Evolutionary conservation across 1,284 basidiomycete species (phyloP), one percentile per base, ranked within the genome.

Genomic region (Ceratobasidium papillatum): DNA sequence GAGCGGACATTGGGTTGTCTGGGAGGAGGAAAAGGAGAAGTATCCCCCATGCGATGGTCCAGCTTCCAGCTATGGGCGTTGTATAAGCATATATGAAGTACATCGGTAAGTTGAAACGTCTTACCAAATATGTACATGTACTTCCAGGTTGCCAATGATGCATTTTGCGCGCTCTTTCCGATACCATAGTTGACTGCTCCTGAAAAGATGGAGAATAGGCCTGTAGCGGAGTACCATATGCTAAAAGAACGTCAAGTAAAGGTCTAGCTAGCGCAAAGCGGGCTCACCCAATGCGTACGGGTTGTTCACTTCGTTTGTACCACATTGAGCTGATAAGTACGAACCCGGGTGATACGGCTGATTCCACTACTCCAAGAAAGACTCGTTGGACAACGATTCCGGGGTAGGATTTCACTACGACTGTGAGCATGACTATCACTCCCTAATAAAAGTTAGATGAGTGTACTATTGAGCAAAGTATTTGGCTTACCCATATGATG

Each of bases 171-270:
- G 0, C 84, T 80, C 43, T 77, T 79, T 17, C 81, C 84, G 1
- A 86, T 79, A 0, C 84, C 85, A 74, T 84, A 86, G 80, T 86
- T 86, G 78, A 86, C 80, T 22, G 85, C 78, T 9, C 85, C 84
- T 1, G 80, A 80, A 74, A 86, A 82, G 79, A 81, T 81, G 36
- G 78, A 79, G 62, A 83, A 83, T 41, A 85, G 80, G 1, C 85
- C 85, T 0, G 84, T 86, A 11, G 85, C 84, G 5, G 82, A 83
- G 78, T 86, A 86, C 85, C 85, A 86, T 51, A 85, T 81, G 0
- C 83, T 80, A 36, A 79, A 56, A 22, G 43, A 30, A 63, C 7
- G 49, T 12, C 17, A 51, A 32, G 47, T 22, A 65, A 65, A 2
- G 49, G 9, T 63, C 25, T 5, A 32, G n/a, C 41, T 63, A 27